Base-by-base conservation (phyloP, 1,284 basidiomycete genomes). In the Ustilago bromivora region DNA sequence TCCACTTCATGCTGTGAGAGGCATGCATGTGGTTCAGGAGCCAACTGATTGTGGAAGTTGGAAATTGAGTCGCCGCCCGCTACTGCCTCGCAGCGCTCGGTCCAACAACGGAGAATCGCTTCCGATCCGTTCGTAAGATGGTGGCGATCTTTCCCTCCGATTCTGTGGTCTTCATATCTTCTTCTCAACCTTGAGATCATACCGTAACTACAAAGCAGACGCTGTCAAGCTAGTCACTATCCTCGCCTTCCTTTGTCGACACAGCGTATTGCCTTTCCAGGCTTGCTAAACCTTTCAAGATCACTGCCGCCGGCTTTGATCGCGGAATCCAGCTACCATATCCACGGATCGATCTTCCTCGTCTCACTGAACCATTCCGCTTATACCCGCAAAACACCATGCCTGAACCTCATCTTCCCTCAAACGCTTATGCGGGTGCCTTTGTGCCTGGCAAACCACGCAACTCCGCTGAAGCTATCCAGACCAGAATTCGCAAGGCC, bases 401-500 rank as follows among this genome's bases (percentile, higher is more conserved):
- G 75, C 67, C 75, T 2, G 66, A 66, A 43, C 7, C 75, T 38
- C 69, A 66, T 23, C 52, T 66, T 8, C 69, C 66, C 66, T 62
- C 66, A 8, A 54, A 66, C 52, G 76, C 79, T 36, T 82, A 82
- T 43, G 73, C 80, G 32, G 60, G 70, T 46, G 80, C 80, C 35
- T 78, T 82, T 38, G 73, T 77, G 12, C 52, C 68, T 2, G 76
- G 61, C 32, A 78, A 71, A 49, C 76, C 76, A 11, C 57, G 71
- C 43, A 71, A 74, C 43, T 38, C 67, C n/a, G 62, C 68, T 47
- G 62, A 67, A 34, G 61, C 64, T 46, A 55, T 79, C 15, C 77
- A 76, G 36, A 58, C 68, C 38, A 71, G 84, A 19, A 56, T 82
- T 36, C 77, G 78, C 57, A 79, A 83, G 54, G 83, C 84, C 34